Percentiles rank a stretch among this genome's conserved stretches.
Evolutionary conservation across 192 early-diverging fungal species (phyloP).

Genomic region (Podochytrium sp.): DNA sequence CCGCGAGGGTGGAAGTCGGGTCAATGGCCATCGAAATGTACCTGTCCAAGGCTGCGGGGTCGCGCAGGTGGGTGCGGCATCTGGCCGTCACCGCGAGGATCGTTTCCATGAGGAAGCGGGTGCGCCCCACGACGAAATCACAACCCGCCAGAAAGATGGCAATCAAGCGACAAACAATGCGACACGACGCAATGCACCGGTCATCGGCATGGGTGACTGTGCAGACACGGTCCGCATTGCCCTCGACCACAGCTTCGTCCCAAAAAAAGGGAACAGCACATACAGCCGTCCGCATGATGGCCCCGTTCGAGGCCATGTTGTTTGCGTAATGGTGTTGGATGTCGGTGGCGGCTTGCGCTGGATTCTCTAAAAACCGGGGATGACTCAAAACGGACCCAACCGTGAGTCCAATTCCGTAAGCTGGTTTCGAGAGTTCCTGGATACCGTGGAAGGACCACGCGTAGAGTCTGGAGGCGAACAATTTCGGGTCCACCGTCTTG

Average conservation of each 20-base stretch:
- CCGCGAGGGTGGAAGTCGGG: not conserved
- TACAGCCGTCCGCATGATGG: constrained; percentile 48
- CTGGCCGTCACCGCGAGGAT: too few species aligned
- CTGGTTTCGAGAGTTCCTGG: constrained; percentile 55
- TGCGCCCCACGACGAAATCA: not conserved
- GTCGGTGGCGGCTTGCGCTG: constrained; percentile 43
- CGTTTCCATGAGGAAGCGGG: not conserved
- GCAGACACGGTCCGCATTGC: constrained; percentile 38
- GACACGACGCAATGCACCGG: constrained; percentile 47
- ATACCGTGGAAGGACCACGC: constrained; percentile 60
- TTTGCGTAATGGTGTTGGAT: constrained; percentile 42
- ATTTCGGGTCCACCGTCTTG: constrained; percentile 52
- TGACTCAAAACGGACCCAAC: constrained; percentile 51
- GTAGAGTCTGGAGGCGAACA: constrained; percentile 55
- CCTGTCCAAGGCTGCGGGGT: not conserved
- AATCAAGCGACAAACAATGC: constrained; percentile 43
- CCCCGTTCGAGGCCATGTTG: constrained; percentile 49
- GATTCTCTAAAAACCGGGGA: constrained; percentile 51
- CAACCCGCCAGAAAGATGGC: constrained; percentile 28
- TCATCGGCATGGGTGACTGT: constrained; percentile 53
- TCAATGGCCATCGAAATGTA: not conserved
- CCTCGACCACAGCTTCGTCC: constrained; percentile 47
- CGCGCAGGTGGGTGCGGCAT: not conserved
- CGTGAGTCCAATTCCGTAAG: constrained; percentile 59
- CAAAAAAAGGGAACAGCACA: constrained; percentile 49